Percentiles rank a stretch among this genome's conserved stretches.
phyloP scores from a whole-genome alignment of 2,329 filamentous ascomycete species.

The Erysiphe neolycopersici region DNA sequence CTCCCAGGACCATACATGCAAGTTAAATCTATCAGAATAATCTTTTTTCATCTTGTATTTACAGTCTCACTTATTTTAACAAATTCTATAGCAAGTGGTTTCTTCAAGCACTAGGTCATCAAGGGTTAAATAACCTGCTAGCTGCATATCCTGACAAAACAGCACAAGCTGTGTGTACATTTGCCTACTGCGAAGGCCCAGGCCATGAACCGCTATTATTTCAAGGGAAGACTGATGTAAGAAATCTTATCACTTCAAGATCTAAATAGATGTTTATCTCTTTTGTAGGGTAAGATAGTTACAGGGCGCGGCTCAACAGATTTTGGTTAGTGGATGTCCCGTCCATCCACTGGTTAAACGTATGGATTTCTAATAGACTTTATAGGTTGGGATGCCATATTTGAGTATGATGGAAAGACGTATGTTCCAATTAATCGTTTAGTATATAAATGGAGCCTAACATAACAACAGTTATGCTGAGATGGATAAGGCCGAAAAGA shows the following conservation, averaged over 20 bases:
- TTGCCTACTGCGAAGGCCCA: slow-evolving; percentile 70
- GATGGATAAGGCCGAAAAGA: slow-evolving; percentile 75
- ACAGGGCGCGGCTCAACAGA: slow-evolving; percentile 49
- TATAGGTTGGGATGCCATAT: slow-evolving; percentile 87
- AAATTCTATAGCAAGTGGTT: slow-evolving; percentile 58
- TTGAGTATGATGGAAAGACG: slow-evolving; percentile 80
- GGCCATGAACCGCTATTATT: slow-evolving; percentile 67
- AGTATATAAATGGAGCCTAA: background rate
- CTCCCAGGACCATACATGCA: slow-evolving; percentile 93
- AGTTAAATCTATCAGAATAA: slow-evolving; percentile 1
- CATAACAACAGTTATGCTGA: slow-evolving; percentile 44
- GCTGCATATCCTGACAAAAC: slow-evolving; percentile 74
- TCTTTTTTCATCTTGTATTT: background rate
- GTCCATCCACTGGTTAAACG: background rate
- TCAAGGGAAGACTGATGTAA: slow-evolving; percentile 63
- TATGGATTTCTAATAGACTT: slow-evolving; percentile 3
- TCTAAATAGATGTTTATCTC: background rate
- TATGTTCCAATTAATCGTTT: slow-evolving; percentile 3
- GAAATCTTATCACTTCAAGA: slow-evolving; percentile 8
- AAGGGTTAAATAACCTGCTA: slow-evolving; percentile 73
- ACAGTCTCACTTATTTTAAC: background rate
- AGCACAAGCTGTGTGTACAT: slow-evolving; percentile 84
- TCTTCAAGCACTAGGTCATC: slow-evolving; percentile 53
- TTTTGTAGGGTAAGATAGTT: slow-evolving; percentile 47
- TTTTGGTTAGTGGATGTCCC: slow-evolving; percentile 38